These are phyloP conservation scores for Dentipellis fragilis DNA, from an alignment of 768 basidiomycete species.

Conservation along the genomic window DNA sequence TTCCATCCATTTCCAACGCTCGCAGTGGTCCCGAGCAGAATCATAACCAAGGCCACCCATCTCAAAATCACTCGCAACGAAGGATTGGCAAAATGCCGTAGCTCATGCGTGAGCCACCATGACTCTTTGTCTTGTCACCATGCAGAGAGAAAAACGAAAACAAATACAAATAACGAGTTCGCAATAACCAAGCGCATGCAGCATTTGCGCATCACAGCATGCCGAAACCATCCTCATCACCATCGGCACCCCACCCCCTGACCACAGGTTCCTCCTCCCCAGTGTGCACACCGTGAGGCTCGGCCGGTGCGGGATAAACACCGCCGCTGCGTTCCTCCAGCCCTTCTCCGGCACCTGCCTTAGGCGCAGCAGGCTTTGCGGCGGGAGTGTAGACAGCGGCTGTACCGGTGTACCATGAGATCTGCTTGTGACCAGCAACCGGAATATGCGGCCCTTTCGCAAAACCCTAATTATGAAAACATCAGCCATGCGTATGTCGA, in stretches of 20 bases:
- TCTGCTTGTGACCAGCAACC: conserved; percentile 50
- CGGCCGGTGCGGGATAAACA: conserved; percentile 6
- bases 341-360: conserved; percentile 4
- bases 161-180: conserved; percentile 9
- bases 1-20: no score
- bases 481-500: neutral
- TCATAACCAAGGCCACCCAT: no score
- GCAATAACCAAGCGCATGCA: neutral
- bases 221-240: conserved; percentile 62
- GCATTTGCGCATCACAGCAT: conserved; percentile 31
- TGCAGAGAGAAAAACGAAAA: neutral
- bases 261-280: conserved; percentile 52
- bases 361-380: conserved; percentile 13
- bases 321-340: conserved; percentile 15
- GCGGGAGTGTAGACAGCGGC: conserved; percentile 10
- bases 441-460: conserved; percentile 64
- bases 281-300: conserved; percentile 13
- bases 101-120: conserved; percentile 1
- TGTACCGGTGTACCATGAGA: conserved; percentile 50
- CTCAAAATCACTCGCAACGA: no score
- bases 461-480: conserved; percentile 39
- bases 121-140: neutral
- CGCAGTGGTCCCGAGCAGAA: no score
- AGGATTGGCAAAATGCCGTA: neutral
- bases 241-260: conserved; percentile 66